phyloP scores from a whole-genome alignment of 305 asterid species.

The Plantago rigida region DNA sequence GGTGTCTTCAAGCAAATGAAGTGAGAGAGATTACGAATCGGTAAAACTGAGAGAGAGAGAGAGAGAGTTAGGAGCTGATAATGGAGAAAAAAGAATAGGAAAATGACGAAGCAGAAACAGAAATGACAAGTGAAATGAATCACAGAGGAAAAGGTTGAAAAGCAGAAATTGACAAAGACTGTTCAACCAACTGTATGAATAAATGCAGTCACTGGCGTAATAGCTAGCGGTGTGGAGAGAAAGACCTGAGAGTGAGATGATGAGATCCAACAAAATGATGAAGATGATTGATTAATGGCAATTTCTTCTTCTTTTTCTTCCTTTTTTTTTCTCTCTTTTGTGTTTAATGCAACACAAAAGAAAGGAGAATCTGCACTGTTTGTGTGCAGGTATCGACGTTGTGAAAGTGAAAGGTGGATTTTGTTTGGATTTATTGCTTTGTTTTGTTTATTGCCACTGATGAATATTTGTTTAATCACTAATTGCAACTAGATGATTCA shows the following conservation, averaged over 20 bases:
- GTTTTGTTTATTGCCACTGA: not conserved
- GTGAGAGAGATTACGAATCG: too few species aligned
- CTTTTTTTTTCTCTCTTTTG: not conserved
- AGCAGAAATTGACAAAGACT: conserved; percentile 28
- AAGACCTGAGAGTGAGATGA: conserved; percentile 23
- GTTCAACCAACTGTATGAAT: conserved; percentile 31
- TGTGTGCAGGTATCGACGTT: not conserved
- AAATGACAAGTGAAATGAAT: conserved; percentile 11
- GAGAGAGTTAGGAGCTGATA: conserved; percentile 12
- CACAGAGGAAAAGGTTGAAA: conserved; percentile 10
- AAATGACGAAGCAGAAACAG: not conserved
- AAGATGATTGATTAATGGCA: not conserved
- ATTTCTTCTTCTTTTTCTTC: too few species aligned
- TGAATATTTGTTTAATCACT: not conserved
- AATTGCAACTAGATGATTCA: conserved; percentile 19
- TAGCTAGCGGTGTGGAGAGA: conserved; percentile 20
- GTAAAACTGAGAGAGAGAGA: conserved; percentile 3
- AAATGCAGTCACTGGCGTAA: conserved; percentile 45
- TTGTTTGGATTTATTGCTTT: conserved; percentile 10
- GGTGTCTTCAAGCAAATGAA: not conserved
- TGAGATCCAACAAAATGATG: conserved; percentile 44
- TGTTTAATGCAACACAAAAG: not conserved
- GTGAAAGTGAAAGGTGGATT: conserved; percentile 8
- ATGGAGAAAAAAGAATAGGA: conserved; percentile 11
- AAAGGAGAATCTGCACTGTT: conserved; percentile 1